Conservation (phyloP, 768 basidiomycete species). For the Serendipita sp. region DNA sequence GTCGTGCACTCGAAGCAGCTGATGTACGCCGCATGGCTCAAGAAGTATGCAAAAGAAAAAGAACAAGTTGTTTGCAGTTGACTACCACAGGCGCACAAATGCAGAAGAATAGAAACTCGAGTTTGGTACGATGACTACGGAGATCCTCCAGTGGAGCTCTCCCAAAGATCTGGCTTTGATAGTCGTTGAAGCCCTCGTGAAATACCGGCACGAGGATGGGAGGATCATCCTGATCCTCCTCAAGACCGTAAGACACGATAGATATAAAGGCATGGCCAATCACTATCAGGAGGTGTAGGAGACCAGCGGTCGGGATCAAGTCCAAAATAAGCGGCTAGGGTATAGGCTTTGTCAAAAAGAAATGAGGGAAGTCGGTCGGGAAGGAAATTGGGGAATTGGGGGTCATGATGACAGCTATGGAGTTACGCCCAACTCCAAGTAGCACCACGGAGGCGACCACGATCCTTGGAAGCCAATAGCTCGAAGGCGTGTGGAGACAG, state of each 20-base stretch:
- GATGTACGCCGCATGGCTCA: too few species aligned
- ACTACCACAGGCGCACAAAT: too few species aligned
- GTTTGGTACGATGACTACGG: too few species aligned
- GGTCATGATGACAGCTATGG: not conserved
- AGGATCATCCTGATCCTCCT: not conserved
- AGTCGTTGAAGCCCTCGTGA: not conserved
- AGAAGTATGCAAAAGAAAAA: too few species aligned
- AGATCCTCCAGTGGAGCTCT: not conserved
- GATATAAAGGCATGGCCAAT: too few species aligned
- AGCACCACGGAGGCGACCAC: constrained; percentile 38
- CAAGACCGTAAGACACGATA: not conserved
- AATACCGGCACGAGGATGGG: not conserved
- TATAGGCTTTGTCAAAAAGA: not conserved
- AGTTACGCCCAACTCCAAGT: constrained; percentile 33
- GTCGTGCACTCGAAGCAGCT: too few species aligned
- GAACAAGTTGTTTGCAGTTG: too few species aligned
- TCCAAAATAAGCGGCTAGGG: not conserved
- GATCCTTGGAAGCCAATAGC: constrained; percentile 25
- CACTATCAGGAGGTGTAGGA: too few species aligned
- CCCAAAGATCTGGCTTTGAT: not conserved
- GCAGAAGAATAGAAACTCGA: too few species aligned
- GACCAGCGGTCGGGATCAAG: not conserved
- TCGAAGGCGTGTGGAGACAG: constrained; percentile 45
- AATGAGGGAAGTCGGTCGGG: not conserved
- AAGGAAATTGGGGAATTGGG: not conserved